Evolutionary conservation across 768 basidiomycete genomes (phyloP).

Genomic region (Leucocoprinus birnbaumii): DNA sequence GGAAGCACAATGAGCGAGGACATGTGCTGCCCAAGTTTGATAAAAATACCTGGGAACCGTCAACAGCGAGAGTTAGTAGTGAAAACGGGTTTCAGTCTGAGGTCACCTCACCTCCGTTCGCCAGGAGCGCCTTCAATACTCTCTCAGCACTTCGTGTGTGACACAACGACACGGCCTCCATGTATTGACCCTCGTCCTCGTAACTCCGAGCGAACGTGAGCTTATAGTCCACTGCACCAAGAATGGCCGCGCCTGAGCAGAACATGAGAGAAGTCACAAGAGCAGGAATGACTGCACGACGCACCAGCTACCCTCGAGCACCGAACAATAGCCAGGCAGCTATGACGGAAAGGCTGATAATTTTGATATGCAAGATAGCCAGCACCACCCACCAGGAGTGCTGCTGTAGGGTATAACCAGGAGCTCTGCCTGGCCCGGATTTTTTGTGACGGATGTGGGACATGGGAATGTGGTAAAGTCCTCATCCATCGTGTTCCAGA

Average conservation of each 20-base stretch:
- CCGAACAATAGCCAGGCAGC: slow-evolving; percentile 67
- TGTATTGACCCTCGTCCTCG: slow-evolving; percentile 44
- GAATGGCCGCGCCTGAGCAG: slow-evolving; percentile 54
- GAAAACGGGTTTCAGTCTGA: not conserved
- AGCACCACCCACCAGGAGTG: slow-evolving; percentile 32
- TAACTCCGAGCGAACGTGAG: slow-evolving; percentile 55
- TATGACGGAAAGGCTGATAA: slow-evolving; percentile 72
- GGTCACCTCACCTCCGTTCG: slow-evolving; percentile 73
- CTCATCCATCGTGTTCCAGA: slow-evolving; percentile 10
- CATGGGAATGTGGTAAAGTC: not conserved
- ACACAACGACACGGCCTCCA: slow-evolving; percentile 66
- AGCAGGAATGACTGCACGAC: slow-evolving; percentile 18
- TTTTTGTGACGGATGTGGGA: not conserved
- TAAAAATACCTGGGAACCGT: slow-evolving; percentile 60
- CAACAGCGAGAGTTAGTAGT: not conserved
- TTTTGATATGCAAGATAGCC: slow-evolving; percentile 59
- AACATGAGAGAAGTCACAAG: not conserved
- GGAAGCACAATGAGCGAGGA: slow-evolving; percentile 55
- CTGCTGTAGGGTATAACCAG: slow-evolving; percentile 37
- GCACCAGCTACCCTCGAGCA: slow-evolving; percentile 77
- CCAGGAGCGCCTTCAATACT: slow-evolving; percentile 78
- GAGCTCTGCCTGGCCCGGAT: slow-evolving; percentile 4
- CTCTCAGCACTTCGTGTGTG: slow-evolving; percentile 81
- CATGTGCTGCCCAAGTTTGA: slow-evolving; percentile 91
- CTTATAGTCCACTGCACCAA: slow-evolving; percentile 73